Percentiles rank a stretch among this genome's conserved stretches.
Conservation (phyloP, 371 early-diverging fungal genomes). For the Apophysomyces ossiformis region DNA sequence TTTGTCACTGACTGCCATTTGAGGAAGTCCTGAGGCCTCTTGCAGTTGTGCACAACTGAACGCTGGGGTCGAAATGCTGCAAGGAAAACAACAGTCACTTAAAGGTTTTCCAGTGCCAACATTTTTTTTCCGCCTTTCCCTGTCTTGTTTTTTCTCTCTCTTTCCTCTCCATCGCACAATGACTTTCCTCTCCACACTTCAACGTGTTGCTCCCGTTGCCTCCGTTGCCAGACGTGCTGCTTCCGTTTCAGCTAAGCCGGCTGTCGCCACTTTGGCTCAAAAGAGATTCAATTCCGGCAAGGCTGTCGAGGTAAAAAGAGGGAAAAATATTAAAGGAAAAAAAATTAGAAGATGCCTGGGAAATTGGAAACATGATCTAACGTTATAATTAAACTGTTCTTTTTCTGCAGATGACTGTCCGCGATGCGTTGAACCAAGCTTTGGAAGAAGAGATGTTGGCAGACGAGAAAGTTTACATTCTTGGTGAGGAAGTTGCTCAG, state of each 20-base stretch:
- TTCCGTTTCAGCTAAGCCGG: constrained; percentile 37
- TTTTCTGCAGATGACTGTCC: constrained; percentile 86
- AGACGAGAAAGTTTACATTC: constrained; percentile 92
- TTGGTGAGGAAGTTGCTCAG: constrained; percentile 99
- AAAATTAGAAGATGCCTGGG: constrained; percentile 6
- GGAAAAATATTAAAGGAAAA: constrained; percentile 8
- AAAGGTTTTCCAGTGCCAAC: not conserved
- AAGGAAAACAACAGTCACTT: constrained; percentile 2
- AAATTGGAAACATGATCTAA: constrained; percentile 1
- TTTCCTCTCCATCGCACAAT: constrained; percentile 21
- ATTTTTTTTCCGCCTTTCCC: constrained; percentile 22
- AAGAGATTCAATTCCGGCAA: constrained; percentile 49
- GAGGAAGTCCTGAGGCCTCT: too few relatives aligned
- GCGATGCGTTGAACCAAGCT: constrained; percentile 98
- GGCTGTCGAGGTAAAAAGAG: constrained; percentile 38
- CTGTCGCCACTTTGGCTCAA: constrained; percentile 42
- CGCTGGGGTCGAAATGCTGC: not conserved
- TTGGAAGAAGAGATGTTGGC: constrained; percentile 97
- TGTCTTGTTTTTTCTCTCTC: constrained; percentile 22
- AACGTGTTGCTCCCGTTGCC: constrained; percentile 53
- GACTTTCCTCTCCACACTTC: constrained; percentile 50
- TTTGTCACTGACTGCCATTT: too few relatives aligned
- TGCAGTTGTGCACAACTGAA: too few relatives aligned
- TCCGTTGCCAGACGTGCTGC: constrained; percentile 34
- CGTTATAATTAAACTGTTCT: not conserved